Percentiles rank a stretch among this genome's conserved stretches.
Conservation (phyloP, 1,284 basidiomycete species). For the Microbotryomycetes sp. region DNA sequence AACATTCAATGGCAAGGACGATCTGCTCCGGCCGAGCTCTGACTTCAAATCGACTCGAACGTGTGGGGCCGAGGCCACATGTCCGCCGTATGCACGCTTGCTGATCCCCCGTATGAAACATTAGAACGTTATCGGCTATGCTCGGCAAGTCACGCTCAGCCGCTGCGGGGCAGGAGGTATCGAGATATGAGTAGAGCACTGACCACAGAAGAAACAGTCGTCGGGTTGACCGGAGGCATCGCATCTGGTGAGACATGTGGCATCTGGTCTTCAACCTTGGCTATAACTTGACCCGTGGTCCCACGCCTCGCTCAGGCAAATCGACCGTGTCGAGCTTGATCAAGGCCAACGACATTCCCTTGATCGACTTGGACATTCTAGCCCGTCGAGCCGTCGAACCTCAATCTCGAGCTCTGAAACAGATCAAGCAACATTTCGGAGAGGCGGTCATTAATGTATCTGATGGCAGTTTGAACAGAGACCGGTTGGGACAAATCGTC, state of each 20-base stretch:
- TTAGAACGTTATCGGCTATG: no score
- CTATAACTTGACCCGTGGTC: neutral
- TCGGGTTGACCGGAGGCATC: conserved; percentile 93
- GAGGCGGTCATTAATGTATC: conserved; percentile 53
- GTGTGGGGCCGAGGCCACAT: no score
- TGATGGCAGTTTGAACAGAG: conserved; percentile 69
- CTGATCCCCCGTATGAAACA: no score
- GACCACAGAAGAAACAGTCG: no score
- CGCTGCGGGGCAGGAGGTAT: no score
- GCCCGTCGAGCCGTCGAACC: conserved; percentile 83
- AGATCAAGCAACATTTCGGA: conserved; percentile 68
- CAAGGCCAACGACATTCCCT: conserved; percentile 54
- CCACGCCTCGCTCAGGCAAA: conserved; percentile 47
- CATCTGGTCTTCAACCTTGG: conserved; percentile 1
- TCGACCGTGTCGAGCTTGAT: conserved; percentile 80
- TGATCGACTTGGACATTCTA: conserved; percentile 88
- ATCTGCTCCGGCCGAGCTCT: no score
- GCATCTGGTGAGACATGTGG: conserved; percentile 58
- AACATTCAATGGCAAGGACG: no score
- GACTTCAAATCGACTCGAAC: no score
- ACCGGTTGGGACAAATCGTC: conserved; percentile 73
- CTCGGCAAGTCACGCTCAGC: no score
- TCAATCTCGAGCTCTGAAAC: conserved; percentile 62
- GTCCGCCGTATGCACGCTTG: no score
- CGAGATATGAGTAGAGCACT: no score